Evolutionary conservation across 2,329 filamentous ascomycete species (phyloP), one percentile per base, ranked within the genome.

Genomic region (Xylaria hypoxylon): DNA sequence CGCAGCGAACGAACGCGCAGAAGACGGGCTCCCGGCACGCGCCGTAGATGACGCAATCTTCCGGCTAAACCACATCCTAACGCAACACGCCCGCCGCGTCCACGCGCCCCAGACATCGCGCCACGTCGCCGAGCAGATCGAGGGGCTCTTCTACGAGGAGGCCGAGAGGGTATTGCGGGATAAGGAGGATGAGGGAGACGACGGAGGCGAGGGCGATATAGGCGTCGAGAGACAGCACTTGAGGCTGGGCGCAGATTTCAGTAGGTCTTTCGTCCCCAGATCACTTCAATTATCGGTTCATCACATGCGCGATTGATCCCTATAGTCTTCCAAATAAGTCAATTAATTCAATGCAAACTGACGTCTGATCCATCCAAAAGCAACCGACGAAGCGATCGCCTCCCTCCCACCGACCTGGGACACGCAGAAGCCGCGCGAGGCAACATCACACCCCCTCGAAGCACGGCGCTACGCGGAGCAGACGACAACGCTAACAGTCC

Each of bases 51-150:
- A 89, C 67, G 86, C 83, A 13, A 76, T 90, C 4, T 80, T 81
- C 69, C 83, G 83, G 45, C 80, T 92, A 13, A 91, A 92, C 74
- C 85, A 88, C 66, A 79, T 83, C 17, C 79, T 92, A 15, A 85
- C 86, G 70, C 88, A 90, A 71, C 91, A 93, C 76, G 85, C 85
- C 33, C 86, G 86, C 40, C 85, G 88, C 62, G 88, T 88, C 5
- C 92, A 92, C 76, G 85, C 88, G 17, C 85, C 89, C 0, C 89
- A 91, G 71, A 89, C 90, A n/a, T 87, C 85, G 58, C 85, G 90
- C 40, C 89, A 92, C 72, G 85, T 93, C 19, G 90, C 90, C 1
- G 90, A 92, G 80, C 90, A 93, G 79, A 88, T 93, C 47, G 89
- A 92, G 77, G 79, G 79, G 53, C 79, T 91, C 50, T 93, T 92